Conservation (phyloP, 768 basidiomycete genomes). For the Gloeophyllum trabeum region DNA sequence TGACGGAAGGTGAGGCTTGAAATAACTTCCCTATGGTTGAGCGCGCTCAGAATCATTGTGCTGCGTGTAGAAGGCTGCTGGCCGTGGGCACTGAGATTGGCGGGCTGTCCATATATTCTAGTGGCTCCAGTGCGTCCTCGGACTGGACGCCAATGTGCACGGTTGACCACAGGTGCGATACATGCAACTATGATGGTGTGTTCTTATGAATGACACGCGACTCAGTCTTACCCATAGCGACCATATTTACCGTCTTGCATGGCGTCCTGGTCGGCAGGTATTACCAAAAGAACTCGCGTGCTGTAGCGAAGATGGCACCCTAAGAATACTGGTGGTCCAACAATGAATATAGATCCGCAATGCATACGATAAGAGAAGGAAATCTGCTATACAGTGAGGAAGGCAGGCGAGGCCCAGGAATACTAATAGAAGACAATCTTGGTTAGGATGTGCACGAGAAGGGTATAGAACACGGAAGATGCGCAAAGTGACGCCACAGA, state of each 20-base stretch:
- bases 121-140: too few species aligned
- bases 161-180: conserved; percentile 45
- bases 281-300: conserved; percentile 50
- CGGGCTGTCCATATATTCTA: conserved; percentile 51
- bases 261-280: conserved; percentile 39
- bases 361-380: conserved; percentile 7
- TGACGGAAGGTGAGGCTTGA: conserved; percentile 27
- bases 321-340: conserved; percentile 64
- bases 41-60: not conserved
- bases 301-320: conserved; percentile 88
- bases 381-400: conserved; percentile 62
- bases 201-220: conserved; percentile 1
- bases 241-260: conserved; percentile 73
- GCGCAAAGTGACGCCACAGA: conserved; percentile 12
- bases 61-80: conserved; percentile 25
- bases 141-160: conserved; percentile 37
- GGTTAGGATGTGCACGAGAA: conserved; percentile 38
- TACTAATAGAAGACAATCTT: conserved; percentile 56
- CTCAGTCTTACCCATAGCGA: conserved; percentile 62
- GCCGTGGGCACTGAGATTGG: conserved; percentile 86
- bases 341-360: conserved; percentile 8
- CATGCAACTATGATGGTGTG: conserved; percentile 1
- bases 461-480: conserved; percentile 62
- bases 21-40: not conserved
- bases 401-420: conserved; percentile 30